Percentiles rank a stretch among this genome's conserved stretches.
Conservation (phyloP, 2,329 filamentous ascomycete genomes). For the Pseudogymnoascus sp. region DNA sequence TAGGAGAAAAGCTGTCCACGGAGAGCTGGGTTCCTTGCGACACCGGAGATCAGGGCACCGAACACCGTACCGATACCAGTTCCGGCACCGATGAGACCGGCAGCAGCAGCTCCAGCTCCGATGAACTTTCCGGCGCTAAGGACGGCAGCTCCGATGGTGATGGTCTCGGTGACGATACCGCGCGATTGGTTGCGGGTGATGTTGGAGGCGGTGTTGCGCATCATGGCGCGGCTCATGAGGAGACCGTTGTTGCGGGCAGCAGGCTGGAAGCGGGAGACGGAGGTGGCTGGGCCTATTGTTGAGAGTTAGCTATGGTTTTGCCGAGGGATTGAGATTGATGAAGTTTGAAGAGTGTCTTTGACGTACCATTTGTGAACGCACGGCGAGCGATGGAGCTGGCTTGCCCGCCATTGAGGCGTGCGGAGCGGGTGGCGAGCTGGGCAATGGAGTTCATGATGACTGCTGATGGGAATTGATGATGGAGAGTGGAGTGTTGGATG, state of each 20-base stretch:
- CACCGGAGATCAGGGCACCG: constrained; percentile 44
- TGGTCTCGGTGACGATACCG: constrained; percentile 21
- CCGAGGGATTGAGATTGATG: constrained; percentile 3
- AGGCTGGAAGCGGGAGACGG: constrained; percentile 22
- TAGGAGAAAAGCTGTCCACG: constrained; percentile 52
- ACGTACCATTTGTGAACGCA: constrained; percentile 23
- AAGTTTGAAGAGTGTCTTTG: constrained; percentile 6
- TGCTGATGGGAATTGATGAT: constrained; percentile 19
- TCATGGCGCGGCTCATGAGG: constrained; percentile 20
- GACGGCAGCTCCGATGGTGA: constrained; percentile 22
- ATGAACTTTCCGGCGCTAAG: constrained; percentile 22
- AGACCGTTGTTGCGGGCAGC: constrained; percentile 17
- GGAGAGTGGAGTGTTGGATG: constrained; percentile 13
- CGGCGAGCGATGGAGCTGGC: constrained; percentile 22
- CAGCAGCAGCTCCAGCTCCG: constrained; percentile 21
- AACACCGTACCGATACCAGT: constrained; percentile 45
- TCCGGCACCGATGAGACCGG: constrained; percentile 27
- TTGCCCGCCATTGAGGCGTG: constrained; percentile 21
- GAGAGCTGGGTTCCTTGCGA: constrained; percentile 48
- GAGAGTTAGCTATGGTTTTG: constrained; percentile 15
- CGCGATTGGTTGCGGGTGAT: constrained; percentile 21
- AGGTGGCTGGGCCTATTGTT: constrained; percentile 18
- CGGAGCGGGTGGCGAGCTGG: constrained; percentile 16
- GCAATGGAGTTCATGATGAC: constrained; percentile 23
- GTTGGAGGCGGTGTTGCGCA: constrained; percentile 20